A percentile compares a stretch with the other conserved stretches of the same genome.
Conservation (phyloP, 2,329 filamentous ascomycete species). For the Talaromyces sp. region DNA sequence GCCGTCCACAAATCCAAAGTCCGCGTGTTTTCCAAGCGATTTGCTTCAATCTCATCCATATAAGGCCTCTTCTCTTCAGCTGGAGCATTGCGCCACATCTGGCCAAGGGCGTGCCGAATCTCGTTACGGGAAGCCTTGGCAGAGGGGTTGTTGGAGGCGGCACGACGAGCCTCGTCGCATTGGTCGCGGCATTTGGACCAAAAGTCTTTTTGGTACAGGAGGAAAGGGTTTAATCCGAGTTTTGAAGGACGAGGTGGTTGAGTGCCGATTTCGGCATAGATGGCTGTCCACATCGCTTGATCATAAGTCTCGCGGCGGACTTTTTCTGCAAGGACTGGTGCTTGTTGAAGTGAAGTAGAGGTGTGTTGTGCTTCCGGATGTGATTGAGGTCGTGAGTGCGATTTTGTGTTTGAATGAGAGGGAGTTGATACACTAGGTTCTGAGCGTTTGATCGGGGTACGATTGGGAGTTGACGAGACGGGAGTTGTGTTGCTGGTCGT, state of each 20-base stretch:
- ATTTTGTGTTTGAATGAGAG: too few species aligned
- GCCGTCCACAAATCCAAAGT: slow-evolving; percentile 72
- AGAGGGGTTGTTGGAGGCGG: slow-evolving; percentile 65
- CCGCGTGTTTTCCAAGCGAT: slow-evolving; percentile 68
- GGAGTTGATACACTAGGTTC: too few species aligned
- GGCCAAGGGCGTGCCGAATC: slow-evolving; percentile 80
- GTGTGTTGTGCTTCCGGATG: not conserved
- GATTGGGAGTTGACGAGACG: not conserved
- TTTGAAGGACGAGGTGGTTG: slow-evolving; percentile 73
- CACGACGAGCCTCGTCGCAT: slow-evolving; percentile 69
- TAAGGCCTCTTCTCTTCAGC: slow-evolving; percentile 75
- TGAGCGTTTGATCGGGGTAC: not conserved
- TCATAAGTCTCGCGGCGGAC: slow-evolving; percentile 56
- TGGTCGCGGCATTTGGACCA: slow-evolving; percentile 65
- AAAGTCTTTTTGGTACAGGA: slow-evolving; percentile 80
- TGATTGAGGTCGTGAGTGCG: too few species aligned
- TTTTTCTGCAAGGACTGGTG: slow-evolving; percentile 22
- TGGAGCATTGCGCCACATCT: slow-evolving; percentile 83
- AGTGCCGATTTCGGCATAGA: slow-evolving; percentile 68
- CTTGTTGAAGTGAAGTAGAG: not conserved
- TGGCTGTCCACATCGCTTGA: slow-evolving; percentile 59
- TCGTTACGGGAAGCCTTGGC: slow-evolving; percentile 71
- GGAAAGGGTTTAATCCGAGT: slow-evolving; percentile 79
- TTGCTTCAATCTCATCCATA: slow-evolving; percentile 70
- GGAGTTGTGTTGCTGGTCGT: slow-evolving; percentile 42